A percentile compares a stretch with the other conserved stretches of the same genome.
phyloP scores from a whole-genome alignment of 2,329 filamentous ascomycete species.

The Fusarium keratoplasticum region DNA sequence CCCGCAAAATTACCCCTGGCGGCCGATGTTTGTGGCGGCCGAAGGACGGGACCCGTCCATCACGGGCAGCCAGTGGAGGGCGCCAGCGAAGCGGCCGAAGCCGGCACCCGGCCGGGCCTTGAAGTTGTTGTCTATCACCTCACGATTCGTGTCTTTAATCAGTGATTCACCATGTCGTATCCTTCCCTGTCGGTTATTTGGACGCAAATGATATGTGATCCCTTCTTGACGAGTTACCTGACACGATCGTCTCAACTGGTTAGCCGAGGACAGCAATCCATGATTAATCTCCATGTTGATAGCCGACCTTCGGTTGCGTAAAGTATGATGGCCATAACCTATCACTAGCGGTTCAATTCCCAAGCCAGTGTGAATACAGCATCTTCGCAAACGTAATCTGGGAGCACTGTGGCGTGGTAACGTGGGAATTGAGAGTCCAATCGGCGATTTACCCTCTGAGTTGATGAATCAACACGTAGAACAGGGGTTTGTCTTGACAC shows the following conservation, averaged over 20 bases:
- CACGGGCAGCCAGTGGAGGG: neutral
- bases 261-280: neutral
- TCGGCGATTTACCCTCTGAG: neutral
- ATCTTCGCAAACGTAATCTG: neutral
- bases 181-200: neutral
- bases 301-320: neutral
- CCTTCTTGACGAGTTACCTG: neutral
- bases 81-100: conserved; percentile 14
- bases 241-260: neutral
- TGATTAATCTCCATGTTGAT: neutral
- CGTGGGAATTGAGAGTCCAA: neutral
- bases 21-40: neutral
- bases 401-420: neutral
- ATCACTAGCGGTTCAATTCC: neutral
- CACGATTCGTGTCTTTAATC: neutral
- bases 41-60: conserved; percentile 8
- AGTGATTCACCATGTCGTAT: neutral
- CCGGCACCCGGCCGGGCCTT: neutral
- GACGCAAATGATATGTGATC: neutral
- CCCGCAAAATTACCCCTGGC: conserved; percentile 30
- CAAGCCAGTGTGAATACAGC: neutral
- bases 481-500: neutral
- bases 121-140: neutral
- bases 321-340: neutral
- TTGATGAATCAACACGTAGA: neutral